These are phyloP conservation scores for Cyberlindnera euphorbiae DNA, from an alignment of 805 yeast species.

Conservation along the genomic window DNA sequence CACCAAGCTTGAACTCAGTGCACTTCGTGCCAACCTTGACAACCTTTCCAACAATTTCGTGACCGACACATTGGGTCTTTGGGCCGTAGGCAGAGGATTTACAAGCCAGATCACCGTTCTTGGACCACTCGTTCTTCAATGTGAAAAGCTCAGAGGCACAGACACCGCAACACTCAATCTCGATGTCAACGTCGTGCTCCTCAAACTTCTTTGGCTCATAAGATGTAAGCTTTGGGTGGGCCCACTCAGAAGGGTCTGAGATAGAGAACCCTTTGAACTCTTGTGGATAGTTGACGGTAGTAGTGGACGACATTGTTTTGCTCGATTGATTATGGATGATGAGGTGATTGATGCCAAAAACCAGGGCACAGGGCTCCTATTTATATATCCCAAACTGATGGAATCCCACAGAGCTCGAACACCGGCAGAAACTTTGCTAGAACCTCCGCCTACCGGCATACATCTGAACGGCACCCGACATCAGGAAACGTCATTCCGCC, in stretches of 20 bases:
- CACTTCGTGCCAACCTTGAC: conserved; percentile 56
- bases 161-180: conserved; percentile 58
- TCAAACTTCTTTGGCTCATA: conserved; percentile 45
- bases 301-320: conserved; percentile 15
- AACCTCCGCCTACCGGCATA: no score
- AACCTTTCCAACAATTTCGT: conserved; percentile 61
- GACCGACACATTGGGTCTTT: conserved; percentile 53
- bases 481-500: no score
- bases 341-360: no score
- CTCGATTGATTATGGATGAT: no score
- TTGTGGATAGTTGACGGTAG: conserved; percentile 41
- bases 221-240: conserved; percentile 45
- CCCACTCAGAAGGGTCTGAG: conserved; percentile 46
- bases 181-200: conserved; percentile 47
- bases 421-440: no score
- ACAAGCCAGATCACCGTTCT: conserved; percentile 20
- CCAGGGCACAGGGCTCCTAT: no score
- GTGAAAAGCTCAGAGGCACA: conserved; percentile 63
- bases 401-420: no score
- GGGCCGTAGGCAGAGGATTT: conserved; percentile 26
- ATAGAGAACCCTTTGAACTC: conserved; percentile 61
- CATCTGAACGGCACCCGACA: no score
- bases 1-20: conserved; percentile 50
- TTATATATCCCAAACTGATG: no score
- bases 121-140: conserved; percentile 48